These are phyloP conservation scores for Aspergillus sp. DNA, from an alignment of 2,329 filamentous ascomycete genomes.

Conservation along the genomic window DNA sequence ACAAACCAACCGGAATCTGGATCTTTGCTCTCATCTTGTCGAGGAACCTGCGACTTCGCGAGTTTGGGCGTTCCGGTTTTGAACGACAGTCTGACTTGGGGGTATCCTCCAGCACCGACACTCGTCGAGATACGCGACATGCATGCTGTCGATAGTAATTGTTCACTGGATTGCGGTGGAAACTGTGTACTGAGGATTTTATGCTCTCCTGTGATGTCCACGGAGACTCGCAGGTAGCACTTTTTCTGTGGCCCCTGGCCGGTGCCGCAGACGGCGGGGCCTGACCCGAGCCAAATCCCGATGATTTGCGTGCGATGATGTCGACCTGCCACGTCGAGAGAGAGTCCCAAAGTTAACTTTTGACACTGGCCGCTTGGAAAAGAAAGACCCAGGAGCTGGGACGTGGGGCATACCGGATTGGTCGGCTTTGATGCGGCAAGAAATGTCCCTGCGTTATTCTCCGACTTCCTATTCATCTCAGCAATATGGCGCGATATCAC, in stretches of 20 bases:
- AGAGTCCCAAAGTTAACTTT: background rate
- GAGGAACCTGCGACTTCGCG: background rate
- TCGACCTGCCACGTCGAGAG: background rate
- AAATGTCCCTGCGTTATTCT: background rate
- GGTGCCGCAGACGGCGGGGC: background rate
- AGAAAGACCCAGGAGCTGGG: background rate
- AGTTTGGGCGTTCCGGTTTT: background rate
- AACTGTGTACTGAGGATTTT: background rate
- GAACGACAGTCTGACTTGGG: background rate
- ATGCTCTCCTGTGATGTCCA: background rate
- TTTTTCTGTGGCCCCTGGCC: background rate
- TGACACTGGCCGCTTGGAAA: background rate
- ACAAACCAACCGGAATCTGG: background rate
- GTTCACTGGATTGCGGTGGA: background rate
- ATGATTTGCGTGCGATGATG: background rate
- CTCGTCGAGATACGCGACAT: background rate
- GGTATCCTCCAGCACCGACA: background rate
- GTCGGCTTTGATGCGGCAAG: background rate
- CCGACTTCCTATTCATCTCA: background rate
- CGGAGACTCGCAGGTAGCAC: background rate
- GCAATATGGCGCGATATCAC: background rate
- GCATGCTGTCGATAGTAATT: slow-evolving; percentile 2
- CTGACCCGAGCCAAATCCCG: background rate
- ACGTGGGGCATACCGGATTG: background rate
- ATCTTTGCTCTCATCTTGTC: background rate